Conservation (phyloP, 495 filamentous ascomycete species). For the Lophium mytilinum region DNA sequence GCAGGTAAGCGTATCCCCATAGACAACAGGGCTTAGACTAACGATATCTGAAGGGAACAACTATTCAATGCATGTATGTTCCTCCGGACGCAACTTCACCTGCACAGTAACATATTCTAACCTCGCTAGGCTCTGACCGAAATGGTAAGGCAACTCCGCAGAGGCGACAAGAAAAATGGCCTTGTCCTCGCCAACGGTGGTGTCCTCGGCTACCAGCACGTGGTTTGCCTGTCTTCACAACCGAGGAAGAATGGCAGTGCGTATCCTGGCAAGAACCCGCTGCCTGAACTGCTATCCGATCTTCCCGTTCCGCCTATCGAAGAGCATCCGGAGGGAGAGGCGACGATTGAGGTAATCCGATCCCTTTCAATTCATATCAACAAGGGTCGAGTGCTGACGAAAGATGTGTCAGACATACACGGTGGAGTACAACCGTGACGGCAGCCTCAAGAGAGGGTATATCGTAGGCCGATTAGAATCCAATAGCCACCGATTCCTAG, state of each 20-base stretch:
- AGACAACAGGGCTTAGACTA: neutral
- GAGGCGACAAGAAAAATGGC: conserved; percentile 35
- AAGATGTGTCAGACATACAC: conserved; percentile 45
- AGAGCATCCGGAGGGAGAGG: conserved; percentile 37
- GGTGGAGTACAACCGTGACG: conserved; percentile 43
- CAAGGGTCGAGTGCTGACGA: neutral
- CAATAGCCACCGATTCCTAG: conserved; percentile 42
- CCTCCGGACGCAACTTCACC: neutral
- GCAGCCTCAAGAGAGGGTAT: conserved; percentile 36
- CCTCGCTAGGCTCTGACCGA: conserved; percentile 39
- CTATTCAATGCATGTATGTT: conserved; percentile 50
- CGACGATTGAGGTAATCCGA: conserved; percentile 41
- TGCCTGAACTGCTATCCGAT: conserved; percentile 28
- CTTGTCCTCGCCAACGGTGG: conserved; percentile 51
- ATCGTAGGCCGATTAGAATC: conserved; percentile 41
- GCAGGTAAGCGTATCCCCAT: conserved; percentile 32
- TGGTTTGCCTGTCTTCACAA: conserved; percentile 40
- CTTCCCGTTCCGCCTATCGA: conserved; percentile 31
- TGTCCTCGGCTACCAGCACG: conserved; percentile 46
- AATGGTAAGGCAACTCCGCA: conserved; percentile 40
- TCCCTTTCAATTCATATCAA: neutral
- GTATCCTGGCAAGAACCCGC: conserved; percentile 38
- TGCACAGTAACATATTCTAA: neutral
- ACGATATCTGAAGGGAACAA: conserved; percentile 36
- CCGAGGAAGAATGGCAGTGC: conserved; percentile 31